These are phyloP conservation scores for Rasamsonia emersonii DNA, from an alignment of 2,329 filamentous ascomycete genomes.

Conservation along the genomic window DNA sequence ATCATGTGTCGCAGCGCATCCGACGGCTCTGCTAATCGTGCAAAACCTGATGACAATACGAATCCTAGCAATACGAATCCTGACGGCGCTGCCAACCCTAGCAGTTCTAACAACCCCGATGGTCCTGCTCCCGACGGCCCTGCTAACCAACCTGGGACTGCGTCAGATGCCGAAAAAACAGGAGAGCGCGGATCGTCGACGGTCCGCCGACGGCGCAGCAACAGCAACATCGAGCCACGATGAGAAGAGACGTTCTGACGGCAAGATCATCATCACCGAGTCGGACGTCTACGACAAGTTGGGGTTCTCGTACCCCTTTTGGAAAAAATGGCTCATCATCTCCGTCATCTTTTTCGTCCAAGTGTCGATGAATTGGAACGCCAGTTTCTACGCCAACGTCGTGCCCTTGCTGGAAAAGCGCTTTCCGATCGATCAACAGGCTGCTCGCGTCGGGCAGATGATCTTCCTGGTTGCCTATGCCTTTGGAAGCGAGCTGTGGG, in stretches of 20 bases:
- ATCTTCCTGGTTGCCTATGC: conserved; percentile 71
- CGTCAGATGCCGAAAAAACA: too few species aligned
- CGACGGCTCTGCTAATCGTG: too few species aligned
- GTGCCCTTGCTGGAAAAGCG: conserved; percentile 54
- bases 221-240: conserved; percentile 1
- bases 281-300: conserved; percentile 57
- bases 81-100: too few species aligned
- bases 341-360: conserved; percentile 62
- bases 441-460: conserved; percentile 62
- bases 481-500: conserved; percentile 81
- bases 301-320: conserved; percentile 51
- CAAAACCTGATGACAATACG: too few species aligned
- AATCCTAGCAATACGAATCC: too few species aligned
- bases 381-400: conserved; percentile 62
- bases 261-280: conserved; percentile 36
- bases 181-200: conserved; percentile 2
- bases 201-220: conserved; percentile 2
- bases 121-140: too few species aligned
- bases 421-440: conserved; percentile 58
- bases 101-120: too few species aligned
- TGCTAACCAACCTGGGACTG: too few species aligned
- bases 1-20: too few species aligned
- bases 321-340: conserved; percentile 63
- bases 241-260: conserved; percentile 12
- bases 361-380: conserved; percentile 70